phyloP scores from a whole-genome alignment of 805 yeast genomes.

The Hemisphaericaspora nanyangensis region DNA sequence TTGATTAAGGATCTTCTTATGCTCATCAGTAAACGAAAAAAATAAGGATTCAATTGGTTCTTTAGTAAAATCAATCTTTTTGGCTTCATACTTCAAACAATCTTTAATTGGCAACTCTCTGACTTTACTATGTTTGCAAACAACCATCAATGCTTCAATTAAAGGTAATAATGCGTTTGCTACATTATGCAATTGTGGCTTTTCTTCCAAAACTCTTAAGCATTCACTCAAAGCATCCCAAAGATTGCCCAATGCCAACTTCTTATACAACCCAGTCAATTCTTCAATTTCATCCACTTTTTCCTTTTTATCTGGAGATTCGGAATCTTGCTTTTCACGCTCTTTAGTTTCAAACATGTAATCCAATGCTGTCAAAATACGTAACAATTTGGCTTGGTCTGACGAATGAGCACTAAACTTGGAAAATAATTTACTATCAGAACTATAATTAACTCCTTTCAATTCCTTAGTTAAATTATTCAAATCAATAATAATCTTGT shows the following conservation, averaged over 20 bases:
- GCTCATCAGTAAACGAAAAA: slow-evolving; percentile 84
- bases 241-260: slow-evolving; percentile 66
- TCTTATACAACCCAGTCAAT: slow-evolving; percentile 59
- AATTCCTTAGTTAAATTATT: slow-evolving; percentile 46
- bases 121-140: slow-evolving; percentile 81
- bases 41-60: slow-evolving; percentile 77
- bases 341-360: slow-evolving; percentile 58
- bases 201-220: slow-evolving; percentile 58
- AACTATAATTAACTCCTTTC: slow-evolving; percentile 25
- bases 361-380: slow-evolving; percentile 85
- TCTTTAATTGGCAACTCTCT: slow-evolving; percentile 51
- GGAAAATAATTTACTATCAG: slow-evolving; percentile 51
- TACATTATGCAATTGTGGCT: slow-evolving; percentile 44
- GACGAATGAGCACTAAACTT: slow-evolving; percentile 77
- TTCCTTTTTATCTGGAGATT: slow-evolving; percentile 14
- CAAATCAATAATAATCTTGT: slow-evolving; percentile 52
- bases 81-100: slow-evolving; percentile 56
- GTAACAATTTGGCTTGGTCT: slow-evolving; percentile 82
- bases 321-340: slow-evolving; percentile 16
- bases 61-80: slow-evolving; percentile 60
- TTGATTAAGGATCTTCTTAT: slow-evolving; percentile 80
- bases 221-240: slow-evolving; percentile 86
- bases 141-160: slow-evolving; percentile 91
- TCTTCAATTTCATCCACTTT: slow-evolving; percentile 38
- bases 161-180: slow-evolving; percentile 81